Evolutionary conservation across 352 stramenopile species (phyloP), one percentile per base, ranked within the genome.

Genomic region (Hyaloperonospora arabidopsidis): DNA sequence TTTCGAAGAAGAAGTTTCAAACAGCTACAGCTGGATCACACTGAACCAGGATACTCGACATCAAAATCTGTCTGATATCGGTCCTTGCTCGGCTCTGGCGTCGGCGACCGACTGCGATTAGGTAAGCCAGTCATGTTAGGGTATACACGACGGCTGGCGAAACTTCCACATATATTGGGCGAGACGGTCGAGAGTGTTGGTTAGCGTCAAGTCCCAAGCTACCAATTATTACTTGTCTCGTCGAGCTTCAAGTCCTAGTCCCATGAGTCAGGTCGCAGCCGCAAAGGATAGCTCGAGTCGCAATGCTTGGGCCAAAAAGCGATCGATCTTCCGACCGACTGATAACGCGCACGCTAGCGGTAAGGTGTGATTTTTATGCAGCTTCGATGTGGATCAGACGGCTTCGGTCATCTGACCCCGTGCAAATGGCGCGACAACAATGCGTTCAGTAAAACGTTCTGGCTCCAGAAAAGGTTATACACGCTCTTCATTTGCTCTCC

Each of bases 301-400:
- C 57, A 35, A 57, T 29, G 45, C 51, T 61, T 53, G 39, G 43
- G 32, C 17, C 14, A 45, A 47, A 50, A 38, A 36, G 17, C 21
- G 28, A 7, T 55, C 48, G 36, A 59, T 57, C 36, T 28, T 51
- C 29, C 17, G 22, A 12, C 41, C 35, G 57, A 50, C 60, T 64
- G 61, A 62, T 68, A 65, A 61, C 36, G 36, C 49, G 45, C 61
- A 68, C 56, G 61, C 22, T 36, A 59, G 19, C 19, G 3, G 2
- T 15, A 46, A 23, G 17, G 36, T 12, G 43, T 25, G 1, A 32
- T 21, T 49, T 48, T 28, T 32, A 49, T 53, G 43, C 25, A 45
- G 44, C 17, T 51, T 49, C 48, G 36, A 25, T 36, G 18, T n/a
- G 45, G 40, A 63, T 68, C 57, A 68, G 61, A 55, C 29, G 43